phyloP scores from a whole-genome alignment of 768 basidiomycete genomes.

The Leucogyrophana mollusca region DNA sequence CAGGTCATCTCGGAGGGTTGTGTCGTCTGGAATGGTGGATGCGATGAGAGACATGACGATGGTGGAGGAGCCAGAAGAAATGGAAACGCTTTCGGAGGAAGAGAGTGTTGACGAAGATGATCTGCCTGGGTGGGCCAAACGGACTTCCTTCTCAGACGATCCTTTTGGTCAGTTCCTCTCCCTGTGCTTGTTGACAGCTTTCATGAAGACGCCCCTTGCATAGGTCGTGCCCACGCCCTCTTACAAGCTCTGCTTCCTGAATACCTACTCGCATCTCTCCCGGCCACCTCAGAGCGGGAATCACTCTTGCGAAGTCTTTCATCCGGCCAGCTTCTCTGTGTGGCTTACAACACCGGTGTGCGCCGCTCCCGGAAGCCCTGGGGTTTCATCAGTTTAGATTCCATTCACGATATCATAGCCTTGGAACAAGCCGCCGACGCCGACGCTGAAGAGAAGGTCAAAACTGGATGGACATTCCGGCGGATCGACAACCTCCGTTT shows the following conservation, averaged over 20 bases:
- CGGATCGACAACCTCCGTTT: conserved; percentile 82
- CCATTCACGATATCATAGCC: conserved; percentile 75
- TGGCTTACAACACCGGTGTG: conserved; percentile 78
- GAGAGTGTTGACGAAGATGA: conserved; percentile 64
- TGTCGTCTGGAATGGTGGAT: conserved; percentile 52
- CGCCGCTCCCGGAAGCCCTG: conserved; percentile 81
- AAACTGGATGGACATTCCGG: conserved; percentile 80
- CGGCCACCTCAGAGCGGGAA: conserved; percentile 26
- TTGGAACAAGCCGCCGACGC: conserved; percentile 53
- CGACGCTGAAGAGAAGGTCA: conserved; percentile 39
- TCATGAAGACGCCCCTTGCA: conserved; percentile 4
- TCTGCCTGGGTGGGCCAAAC: conserved; percentile 77
- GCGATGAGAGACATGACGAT: conserved; percentile 48
- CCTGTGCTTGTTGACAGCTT: conserved; percentile 2
- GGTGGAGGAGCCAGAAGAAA: conserved; percentile 57
- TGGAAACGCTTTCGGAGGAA: conserved; percentile 41
- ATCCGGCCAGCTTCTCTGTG: conserved; percentile 79
- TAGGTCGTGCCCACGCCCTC: conserved; percentile 68
- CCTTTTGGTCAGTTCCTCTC: conserved; percentile 48
- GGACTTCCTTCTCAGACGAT: conserved; percentile 51
- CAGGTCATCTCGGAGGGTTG: conserved; percentile 43
- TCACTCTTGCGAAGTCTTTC: conserved; percentile 56
- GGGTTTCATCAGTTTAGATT: conserved; percentile 79
- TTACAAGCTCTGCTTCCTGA: conserved; percentile 60
- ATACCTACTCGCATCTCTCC: conserved; percentile 42